Evolutionary conservation across 768 basidiomycete genomes (phyloP).

Genomic region (Boletus coccyginus): DNA sequence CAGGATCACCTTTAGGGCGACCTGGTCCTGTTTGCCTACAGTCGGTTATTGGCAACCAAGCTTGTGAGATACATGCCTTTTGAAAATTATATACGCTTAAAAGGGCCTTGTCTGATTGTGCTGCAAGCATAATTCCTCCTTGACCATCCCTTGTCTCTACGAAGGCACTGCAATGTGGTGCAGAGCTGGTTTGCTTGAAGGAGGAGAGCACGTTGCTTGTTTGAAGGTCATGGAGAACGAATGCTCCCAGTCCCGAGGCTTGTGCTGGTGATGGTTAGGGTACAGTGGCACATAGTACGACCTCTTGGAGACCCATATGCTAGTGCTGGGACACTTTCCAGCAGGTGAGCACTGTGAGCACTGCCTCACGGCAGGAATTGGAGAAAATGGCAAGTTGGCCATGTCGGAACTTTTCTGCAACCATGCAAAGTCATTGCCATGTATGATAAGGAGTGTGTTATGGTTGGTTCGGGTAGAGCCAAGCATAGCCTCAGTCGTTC

Average conservation of each 20-base stretch:
- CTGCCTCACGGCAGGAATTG: neutral
- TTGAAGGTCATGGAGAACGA: conserved; percentile 79
- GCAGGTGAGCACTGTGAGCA: no score
- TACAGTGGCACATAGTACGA: conserved; percentile 60
- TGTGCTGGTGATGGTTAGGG: conserved; percentile 39
- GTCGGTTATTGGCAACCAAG: neutral
- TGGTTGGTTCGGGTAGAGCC: no score
- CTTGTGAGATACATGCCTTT: conserved; percentile 53
- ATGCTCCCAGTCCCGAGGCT: conserved; percentile 53
- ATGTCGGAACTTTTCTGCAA: no score
- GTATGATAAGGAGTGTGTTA: no score
- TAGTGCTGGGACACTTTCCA: neutral
- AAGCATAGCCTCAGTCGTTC: no score
- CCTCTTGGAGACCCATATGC: conserved; percentile 61
- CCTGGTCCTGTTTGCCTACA: conserved; percentile 68
- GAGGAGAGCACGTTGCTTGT: conserved; percentile 74
- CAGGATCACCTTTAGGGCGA: conserved; percentile 78
- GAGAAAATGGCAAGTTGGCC: no score
- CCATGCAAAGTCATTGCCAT: no score
- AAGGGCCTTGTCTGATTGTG: conserved; percentile 85
- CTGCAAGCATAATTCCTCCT: conserved; percentile 82
- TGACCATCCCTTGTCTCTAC: conserved; percentile 65
- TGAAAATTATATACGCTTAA: conserved; percentile 92
- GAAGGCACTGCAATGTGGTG: conserved; percentile 59
- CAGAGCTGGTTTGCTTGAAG: conserved; percentile 81